Percentiles rank a stretch among this genome's conserved stretches.
phyloP scores from a whole-genome alignment of 805 yeast species.

The Tetrapisispora pingtungensis region DNA sequence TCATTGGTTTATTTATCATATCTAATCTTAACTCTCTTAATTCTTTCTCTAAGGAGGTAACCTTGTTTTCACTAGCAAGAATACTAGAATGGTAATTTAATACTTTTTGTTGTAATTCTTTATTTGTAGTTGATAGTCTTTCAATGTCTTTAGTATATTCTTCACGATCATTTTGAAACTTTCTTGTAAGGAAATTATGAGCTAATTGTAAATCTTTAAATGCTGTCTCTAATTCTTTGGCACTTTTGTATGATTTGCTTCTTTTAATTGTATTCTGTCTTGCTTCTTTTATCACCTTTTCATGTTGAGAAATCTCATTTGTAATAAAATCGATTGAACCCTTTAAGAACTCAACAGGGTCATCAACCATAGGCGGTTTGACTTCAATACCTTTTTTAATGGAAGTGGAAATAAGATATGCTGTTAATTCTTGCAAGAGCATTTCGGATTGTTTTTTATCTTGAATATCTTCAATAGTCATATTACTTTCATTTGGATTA shows the following conservation, averaged over 20 bases:
- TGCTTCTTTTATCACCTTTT: neutral
- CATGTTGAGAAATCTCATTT: slow-evolving; percentile 1
- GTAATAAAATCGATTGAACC: slow-evolving; percentile 21
- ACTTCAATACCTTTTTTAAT: slow-evolving; percentile 23
- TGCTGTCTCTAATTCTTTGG: slow-evolving; percentile 37
- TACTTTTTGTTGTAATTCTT: slow-evolving; percentile 42
- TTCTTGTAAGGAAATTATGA: slow-evolving; percentile 57
- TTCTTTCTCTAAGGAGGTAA: slow-evolving; percentile 30
- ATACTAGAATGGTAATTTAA: slow-evolving; percentile 31
- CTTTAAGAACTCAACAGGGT: slow-evolving; percentile 22
- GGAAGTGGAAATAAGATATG: slow-evolving; percentile 23
- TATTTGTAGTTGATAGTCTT: slow-evolving; percentile 42
- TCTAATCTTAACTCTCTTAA: slow-evolving; percentile 26
- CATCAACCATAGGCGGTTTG: slow-evolving; percentile 15
- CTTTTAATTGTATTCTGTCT: slow-evolving; percentile 4
- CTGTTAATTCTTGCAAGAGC: slow-evolving; percentile 21
- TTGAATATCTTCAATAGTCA: slow-evolving; percentile 1
- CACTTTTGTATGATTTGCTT: slow-evolving; percentile 4
- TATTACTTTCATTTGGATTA: neutral
- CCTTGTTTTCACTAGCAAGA: slow-evolving; percentile 30
- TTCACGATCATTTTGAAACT: slow-evolving; percentile 55
- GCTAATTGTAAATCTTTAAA: slow-evolving; percentile 61
- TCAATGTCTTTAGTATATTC: slow-evolving; percentile 44
- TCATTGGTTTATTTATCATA: slow-evolving; percentile 8
- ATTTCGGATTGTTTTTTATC: slow-evolving; percentile 4